Evolutionary conservation across 108 stramenopile genomes (phyloP), one percentile per base, ranked within the genome.

Genomic region (Pseudonitzschia pungens): DNA sequence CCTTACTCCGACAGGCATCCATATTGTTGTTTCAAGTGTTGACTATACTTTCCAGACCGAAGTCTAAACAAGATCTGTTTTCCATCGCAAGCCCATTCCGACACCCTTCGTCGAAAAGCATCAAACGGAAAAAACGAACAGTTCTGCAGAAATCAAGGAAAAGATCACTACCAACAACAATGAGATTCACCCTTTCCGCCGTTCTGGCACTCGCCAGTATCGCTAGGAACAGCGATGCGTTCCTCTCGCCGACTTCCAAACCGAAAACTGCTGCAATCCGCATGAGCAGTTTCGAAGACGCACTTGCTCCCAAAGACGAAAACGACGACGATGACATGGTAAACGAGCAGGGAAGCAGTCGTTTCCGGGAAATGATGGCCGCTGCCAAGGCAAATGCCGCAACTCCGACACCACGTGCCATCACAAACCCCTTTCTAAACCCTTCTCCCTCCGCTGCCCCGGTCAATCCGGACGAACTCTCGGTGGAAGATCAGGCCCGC

Each of bases 401-500:
- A 70, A 22, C 44, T 60, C 40, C 71, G 41, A 11, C 9, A 11
- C 41, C 60, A 69, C 12, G 62, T 42, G 6, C 77, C 48, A 67
- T 66, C 44, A 29, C 26, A 32, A 77, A 82, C 63, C 77, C 77
- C 1, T 69, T 74, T 54, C n/a, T 74, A 20, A 50, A 66, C 16
- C 70, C 60, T 1, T 43, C 73, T 36, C 78, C 77, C 21, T 20
- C 71, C 20, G 10, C 65, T 29, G 27, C 73, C 55, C 58, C 84
- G 48, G 9, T 74, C 33, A 45, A 74, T 52, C 32, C 75, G 20
- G 45, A 64, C n/a, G 66, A 80, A 28, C 45, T 82, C 28, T 74
- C 81, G 11, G 80, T 81, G 0, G 82, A 87, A 44, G 69, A 87
- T 11, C 86, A 86, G 65, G 84, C 84, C 15, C 56, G 59, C 5